Conservation (phyloP, 108 stramenopile species). For the Phaeodactylum tricornutum region DNA sequence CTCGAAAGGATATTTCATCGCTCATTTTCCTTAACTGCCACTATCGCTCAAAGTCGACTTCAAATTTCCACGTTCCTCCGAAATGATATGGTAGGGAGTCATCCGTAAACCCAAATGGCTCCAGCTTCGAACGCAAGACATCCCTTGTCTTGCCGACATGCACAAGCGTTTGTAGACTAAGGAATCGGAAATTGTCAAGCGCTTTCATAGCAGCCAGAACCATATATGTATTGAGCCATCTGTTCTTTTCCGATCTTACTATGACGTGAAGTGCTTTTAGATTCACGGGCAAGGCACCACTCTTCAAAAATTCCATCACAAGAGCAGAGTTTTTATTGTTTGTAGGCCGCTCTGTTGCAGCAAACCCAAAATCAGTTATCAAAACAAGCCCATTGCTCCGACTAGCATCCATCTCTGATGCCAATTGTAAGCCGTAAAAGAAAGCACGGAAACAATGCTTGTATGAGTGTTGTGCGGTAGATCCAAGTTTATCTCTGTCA, state of each 20-base stretch:
- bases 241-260: background rate
- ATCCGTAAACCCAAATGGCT: background rate
- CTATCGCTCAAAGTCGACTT: background rate
- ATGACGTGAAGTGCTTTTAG: background rate
- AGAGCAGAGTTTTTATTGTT: too few relatives aligned
- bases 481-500: background rate
- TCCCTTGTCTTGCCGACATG: background rate
- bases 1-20: background rate
- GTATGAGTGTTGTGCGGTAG: background rate
- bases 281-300: too few relatives aligned
- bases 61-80: conserved; percentile 1
- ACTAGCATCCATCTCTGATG: background rate
- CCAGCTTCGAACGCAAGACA: background rate
- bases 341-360: too few relatives aligned
- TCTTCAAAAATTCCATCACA: too few relatives aligned
- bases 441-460: background rate
- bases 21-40: too few relatives aligned
- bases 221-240: background rate
- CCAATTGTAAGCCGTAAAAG: background rate
- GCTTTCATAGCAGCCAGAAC: background rate
- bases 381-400: background rate
- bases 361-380: too few relatives aligned
- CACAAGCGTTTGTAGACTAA: background rate
- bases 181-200: background rate
- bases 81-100: background rate